These are phyloP conservation scores for Vigna angularis DNA, from an alignment of 306 rosid genomes.

Conservation along the genomic window DNA sequence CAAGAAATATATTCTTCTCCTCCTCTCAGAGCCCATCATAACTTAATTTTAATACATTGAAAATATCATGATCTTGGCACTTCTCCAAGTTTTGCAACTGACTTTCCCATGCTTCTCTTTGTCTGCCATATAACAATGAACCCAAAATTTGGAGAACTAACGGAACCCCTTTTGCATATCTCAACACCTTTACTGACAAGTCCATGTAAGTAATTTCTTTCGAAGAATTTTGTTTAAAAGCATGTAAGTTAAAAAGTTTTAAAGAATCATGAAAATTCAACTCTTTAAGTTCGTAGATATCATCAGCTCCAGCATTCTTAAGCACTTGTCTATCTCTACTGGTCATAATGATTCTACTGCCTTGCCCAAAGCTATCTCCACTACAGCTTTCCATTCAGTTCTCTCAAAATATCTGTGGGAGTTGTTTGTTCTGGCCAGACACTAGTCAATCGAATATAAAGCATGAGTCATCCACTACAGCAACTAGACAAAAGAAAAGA, in stretches of 20 bases:
- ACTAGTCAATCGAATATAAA: too few species aligned
- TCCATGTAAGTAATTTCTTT: background rate
- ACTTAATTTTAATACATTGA: slow-evolving; percentile 33
- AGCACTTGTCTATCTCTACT: slow-evolving; percentile 43
- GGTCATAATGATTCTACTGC: slow-evolving; percentile 40
- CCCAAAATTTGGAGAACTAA: slow-evolving; percentile 51
- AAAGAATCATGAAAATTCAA: slow-evolving; percentile 42
- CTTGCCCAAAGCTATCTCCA: background rate
- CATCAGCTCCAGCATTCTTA: slow-evolving; percentile 19
- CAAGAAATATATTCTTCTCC: slow-evolving; percentile 26
- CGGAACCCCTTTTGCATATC: slow-evolving; percentile 48
- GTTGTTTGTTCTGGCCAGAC: too few species aligned
- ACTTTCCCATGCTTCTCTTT: slow-evolving; percentile 36
- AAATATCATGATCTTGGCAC: background rate
- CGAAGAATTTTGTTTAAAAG: slow-evolving; percentile 35
- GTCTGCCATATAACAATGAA: background rate
- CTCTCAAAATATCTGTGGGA: too few species aligned
- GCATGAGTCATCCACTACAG: too few species aligned
- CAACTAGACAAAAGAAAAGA: too few species aligned
- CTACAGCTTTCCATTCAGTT: too few species aligned
- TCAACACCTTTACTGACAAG: slow-evolving; percentile 4
- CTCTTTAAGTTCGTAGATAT: slow-evolving; percentile 24
- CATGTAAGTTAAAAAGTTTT: slow-evolving; percentile 39
- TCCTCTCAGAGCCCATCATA: slow-evolving; percentile 34
- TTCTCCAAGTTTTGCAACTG: slow-evolving; percentile 25